Percentiles rank a stretch among this genome's conserved stretches.
Evolutionary conservation across 352 stramenopile genomes (phyloP).

Genomic region (Globisporangium abappressorium): DNA sequence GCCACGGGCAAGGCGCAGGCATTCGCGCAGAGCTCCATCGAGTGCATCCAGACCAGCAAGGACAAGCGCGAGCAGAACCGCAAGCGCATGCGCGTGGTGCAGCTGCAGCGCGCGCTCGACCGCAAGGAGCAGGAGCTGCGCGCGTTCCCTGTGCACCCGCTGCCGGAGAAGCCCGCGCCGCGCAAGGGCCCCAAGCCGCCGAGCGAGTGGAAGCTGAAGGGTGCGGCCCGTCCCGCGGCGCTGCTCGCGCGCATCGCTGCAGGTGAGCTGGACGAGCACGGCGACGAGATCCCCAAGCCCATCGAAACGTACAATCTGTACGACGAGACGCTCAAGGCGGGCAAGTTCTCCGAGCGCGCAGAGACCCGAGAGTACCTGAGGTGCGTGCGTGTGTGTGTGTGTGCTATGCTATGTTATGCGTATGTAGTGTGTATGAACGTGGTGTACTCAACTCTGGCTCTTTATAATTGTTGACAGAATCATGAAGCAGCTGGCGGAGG

Average conservation of each 20-base stretch:
- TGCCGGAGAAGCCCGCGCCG: slow-evolving; percentile 31
- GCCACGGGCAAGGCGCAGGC: slow-evolving; percentile 47
- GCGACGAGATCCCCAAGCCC: slow-evolving; percentile 69
- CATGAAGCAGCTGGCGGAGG: slow-evolving; percentile 68
- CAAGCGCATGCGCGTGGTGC: slow-evolving; percentile 74
- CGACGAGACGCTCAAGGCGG: slow-evolving; percentile 44
- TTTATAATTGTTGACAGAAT: slow-evolving; percentile 26
- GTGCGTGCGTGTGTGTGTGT: slow-evolving; percentile 22
- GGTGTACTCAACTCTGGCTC: neutral
- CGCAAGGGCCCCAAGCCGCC: slow-evolving; percentile 53
- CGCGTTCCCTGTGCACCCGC: slow-evolving; percentile 49
- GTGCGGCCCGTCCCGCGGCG: slow-evolving; percentile 61
- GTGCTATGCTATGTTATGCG: neutral
- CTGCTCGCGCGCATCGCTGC: slow-evolving; percentile 72
- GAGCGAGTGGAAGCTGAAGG: slow-evolving; percentile 80
- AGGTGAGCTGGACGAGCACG: slow-evolving; percentile 75
- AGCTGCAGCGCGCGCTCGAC: slow-evolving; percentile 74
- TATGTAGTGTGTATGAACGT: neutral
- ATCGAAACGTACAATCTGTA: slow-evolving; percentile 80
- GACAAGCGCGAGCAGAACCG: slow-evolving; percentile 69
- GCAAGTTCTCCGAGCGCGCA: slow-evolving; percentile 50
- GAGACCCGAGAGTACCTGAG: slow-evolving; percentile 70
- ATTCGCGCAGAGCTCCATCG: slow-evolving; percentile 57
- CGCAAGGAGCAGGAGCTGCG: slow-evolving; percentile 63
- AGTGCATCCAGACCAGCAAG: slow-evolving; percentile 54